These are phyloP conservation scores for Claviceps pusilla DNA, from an alignment of 2,329 filamentous ascomycete genomes.

Conservation along the genomic window DNA sequence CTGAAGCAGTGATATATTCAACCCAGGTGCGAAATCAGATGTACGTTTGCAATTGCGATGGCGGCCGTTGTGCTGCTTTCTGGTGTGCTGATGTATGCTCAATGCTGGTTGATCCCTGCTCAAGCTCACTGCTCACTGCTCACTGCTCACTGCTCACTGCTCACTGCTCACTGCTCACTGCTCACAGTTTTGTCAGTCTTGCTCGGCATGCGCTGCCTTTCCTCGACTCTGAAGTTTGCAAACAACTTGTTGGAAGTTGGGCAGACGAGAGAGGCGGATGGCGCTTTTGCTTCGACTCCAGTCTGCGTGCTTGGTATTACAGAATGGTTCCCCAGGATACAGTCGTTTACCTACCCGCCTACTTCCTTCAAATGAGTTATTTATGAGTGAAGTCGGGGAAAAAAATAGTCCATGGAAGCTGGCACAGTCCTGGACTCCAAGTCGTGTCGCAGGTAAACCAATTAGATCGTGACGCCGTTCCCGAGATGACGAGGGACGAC, in stretches of 20 bases:
- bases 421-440: neutral
- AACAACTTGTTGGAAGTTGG: neutral
- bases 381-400: neutral
- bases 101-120: neutral
- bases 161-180: no score
- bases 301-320: neutral
- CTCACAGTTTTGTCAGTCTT: no score
- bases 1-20: neutral
- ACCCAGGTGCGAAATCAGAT: neutral
- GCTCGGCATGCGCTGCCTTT: neutral
- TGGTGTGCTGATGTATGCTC: neutral
- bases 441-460: neutral
- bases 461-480: conserved; percentile 1
- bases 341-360: neutral
- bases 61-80: neutral
- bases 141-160: no score
- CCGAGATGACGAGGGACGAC: neutral
- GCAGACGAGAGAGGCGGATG: neutral
- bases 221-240: neutral
- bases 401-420: neutral
- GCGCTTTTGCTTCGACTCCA: neutral
- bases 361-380: no score
- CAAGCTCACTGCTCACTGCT: no score
- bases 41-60: neutral
- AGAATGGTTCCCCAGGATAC: neutral